Evolutionary conservation across 106 monocot genomes (phyloP).

Genomic region (Dendrobium chrysotoxum): DNA sequence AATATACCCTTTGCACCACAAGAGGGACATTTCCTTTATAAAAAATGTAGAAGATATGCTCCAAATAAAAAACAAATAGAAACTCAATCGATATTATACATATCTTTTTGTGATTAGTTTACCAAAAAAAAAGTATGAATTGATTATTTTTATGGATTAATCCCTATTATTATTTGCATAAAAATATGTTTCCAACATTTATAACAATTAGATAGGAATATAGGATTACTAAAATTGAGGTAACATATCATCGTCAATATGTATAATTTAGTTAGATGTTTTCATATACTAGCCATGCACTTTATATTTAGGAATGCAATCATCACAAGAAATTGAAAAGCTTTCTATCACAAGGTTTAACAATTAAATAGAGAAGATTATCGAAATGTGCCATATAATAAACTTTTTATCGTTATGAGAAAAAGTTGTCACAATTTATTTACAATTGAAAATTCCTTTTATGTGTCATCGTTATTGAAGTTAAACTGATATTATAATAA

Average conservation of each 20-base stretch:
- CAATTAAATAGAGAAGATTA: neutral
- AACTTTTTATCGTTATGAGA: neutral
- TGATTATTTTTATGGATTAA: neutral
- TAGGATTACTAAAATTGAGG: neutral
- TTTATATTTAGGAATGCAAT: neutral
- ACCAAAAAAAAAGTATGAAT: too few species aligned
- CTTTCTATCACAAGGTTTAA: neutral
- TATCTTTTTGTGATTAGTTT: too few species aligned
- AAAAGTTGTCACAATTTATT: neutral
- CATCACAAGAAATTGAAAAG: neutral
- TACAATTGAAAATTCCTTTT: neutral
- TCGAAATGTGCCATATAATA: neutral
- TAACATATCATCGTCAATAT: neutral
- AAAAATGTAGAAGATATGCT: too few species aligned
- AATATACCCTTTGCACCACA: neutral
- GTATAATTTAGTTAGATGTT: neutral
- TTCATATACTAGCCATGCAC: neutral
- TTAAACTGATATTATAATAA: neutral
- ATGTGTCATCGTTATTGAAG: too few species aligned
- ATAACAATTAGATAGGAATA: neutral
- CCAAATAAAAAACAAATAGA: too few species aligned
- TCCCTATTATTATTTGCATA: neutral
- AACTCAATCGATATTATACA: too few species aligned
- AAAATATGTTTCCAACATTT: neutral
- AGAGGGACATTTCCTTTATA: neutral